Percentiles rank a stretch among this genome's conserved stretches.
Evolutionary conservation across 176 grass and related monocot species (phyloP).

Genomic region (Thinopyrum elongatum): DNA sequence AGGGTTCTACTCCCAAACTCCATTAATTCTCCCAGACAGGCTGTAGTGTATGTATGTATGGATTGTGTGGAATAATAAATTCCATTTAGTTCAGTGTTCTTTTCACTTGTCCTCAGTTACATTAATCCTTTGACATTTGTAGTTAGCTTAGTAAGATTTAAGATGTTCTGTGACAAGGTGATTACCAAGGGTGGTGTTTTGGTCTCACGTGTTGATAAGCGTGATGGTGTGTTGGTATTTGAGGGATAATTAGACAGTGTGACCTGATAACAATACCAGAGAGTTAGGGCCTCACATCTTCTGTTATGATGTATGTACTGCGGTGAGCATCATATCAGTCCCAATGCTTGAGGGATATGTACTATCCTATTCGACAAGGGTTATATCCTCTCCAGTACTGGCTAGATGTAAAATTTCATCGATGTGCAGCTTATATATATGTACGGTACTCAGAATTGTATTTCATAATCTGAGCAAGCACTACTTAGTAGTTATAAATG

Average conservation of each 20-base stretch:
- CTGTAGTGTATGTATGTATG: neutral
- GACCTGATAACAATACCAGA: neutral
- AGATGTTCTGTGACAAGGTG: neutral
- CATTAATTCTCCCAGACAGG: neutral
- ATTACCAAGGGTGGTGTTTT: neutral
- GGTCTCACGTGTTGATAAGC: neutral
- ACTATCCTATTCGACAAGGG: neutral
- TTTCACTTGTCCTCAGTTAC: neutral
- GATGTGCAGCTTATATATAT: neutral
- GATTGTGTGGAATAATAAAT: neutral
- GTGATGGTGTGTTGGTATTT: neutral
- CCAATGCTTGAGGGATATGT: neutral
- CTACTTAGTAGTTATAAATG: neutral
- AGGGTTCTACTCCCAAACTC: slow-evolving; percentile 14
- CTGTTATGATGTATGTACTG: neutral
- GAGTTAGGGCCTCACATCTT: neutral
- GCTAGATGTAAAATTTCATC: neutral
- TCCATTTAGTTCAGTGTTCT: neutral
- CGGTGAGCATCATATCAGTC: neutral
- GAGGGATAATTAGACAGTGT: neutral
- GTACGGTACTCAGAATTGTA: neutral
- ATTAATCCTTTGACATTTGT: neutral
- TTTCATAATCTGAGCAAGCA: neutral
- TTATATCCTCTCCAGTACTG: neutral
- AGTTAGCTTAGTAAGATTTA: neutral